Base-by-base conservation (phyloP, 345 rosid genomes). In the Crucihimalaya himalaica region DNA sequence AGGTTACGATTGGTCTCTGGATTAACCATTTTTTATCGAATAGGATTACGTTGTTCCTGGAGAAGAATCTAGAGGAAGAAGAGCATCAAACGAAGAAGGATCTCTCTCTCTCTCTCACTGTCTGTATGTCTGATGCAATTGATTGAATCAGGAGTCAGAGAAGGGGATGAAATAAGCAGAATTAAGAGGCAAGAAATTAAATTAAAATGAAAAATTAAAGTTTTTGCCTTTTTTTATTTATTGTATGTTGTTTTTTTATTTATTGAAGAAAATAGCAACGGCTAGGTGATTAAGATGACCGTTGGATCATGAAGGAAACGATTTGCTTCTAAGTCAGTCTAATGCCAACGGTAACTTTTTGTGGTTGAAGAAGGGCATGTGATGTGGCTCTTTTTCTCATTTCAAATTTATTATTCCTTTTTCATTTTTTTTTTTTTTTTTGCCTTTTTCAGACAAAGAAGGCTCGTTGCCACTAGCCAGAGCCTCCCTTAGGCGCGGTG, bases 1-100 rank as follows among this genome's bases (percentile, higher is more conserved):
- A 75, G 37, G 39, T 53, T 66, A 55, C 62, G 79, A 73, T 60
- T 82, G 83, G 83, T 86, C 50, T 79, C 78, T 78, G 83, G 68
- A 32, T 81, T 15, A 68, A 73, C 79, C 89, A 87, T 84, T 48
- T 29, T 13, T 7, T 43, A 21, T 72, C 39, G 72, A 18, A n/a
- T 34, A 50, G 43, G 42, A 28, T 54, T 1, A 19, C 28, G 59
- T 15, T 54, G 59, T 15, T 54, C 35, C 16, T 25, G 12, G 20
- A 43, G 29, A 53, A 45, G 50, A 50, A 21, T 20, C 39, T 53
- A 15, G 73, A 45, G 8, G 46, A 46, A 48, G 52, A 46, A 61
- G 71, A 66, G 20, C 62, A 63, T 34, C 31, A 62, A 76, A 45
- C 14, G 45, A 71, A 70, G 80, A 55, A 32, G n/a, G 4, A 28